Evolutionary conservation across 192 early-diverging fungal genomes (phyloP).

Genomic region (Dissophora ornata): DNA sequence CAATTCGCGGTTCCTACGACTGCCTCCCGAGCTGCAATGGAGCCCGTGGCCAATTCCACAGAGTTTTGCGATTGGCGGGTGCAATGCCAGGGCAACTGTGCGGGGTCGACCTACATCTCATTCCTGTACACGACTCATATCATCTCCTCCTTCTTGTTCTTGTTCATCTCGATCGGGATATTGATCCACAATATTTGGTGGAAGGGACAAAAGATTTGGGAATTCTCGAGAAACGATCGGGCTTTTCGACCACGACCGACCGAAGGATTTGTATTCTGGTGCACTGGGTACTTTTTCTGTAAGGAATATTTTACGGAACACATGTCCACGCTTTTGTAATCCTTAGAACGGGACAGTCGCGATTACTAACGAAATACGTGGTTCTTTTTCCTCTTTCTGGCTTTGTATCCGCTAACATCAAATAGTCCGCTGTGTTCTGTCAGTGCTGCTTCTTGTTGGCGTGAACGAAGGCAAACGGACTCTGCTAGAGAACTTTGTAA

Average conservation of each 20-base stretch:
- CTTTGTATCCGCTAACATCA: background rate
- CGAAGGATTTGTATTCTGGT: slow-evolving; percentile 50
- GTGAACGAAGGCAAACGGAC: slow-evolving; percentile 48
- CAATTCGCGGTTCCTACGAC: background rate
- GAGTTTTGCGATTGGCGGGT: slow-evolving; percentile 53
- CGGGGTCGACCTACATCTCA: slow-evolving; percentile 42
- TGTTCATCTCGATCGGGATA: slow-evolving; percentile 50
- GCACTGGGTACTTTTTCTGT: slow-evolving; percentile 53
- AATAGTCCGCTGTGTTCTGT: slow-evolving; percentile 45
- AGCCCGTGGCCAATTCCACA: slow-evolving; percentile 41
- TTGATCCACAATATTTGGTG: slow-evolving; percentile 54
- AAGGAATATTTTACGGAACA: background rate
- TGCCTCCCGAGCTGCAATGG: slow-evolving; percentile 1
- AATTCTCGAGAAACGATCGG: slow-evolving; percentile 50
- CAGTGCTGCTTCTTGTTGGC: slow-evolving; percentile 38
- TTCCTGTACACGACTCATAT: slow-evolving; percentile 52
- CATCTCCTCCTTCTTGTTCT: slow-evolving; percentile 47
- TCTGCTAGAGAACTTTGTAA: slow-evolving; percentile 50
- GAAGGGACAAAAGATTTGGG: slow-evolving; percentile 55
- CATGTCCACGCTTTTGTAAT: too few relatives aligned
- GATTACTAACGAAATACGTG: background rate
- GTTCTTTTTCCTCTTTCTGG: background rate
- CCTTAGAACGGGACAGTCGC: too few relatives aligned
- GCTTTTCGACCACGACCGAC: slow-evolving; percentile 50
- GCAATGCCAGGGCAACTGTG: slow-evolving; percentile 41